These are phyloP conservation scores for Fusarium udum DNA, from an alignment of 2,329 filamentous ascomycete genomes.

Conservation along the genomic window DNA sequence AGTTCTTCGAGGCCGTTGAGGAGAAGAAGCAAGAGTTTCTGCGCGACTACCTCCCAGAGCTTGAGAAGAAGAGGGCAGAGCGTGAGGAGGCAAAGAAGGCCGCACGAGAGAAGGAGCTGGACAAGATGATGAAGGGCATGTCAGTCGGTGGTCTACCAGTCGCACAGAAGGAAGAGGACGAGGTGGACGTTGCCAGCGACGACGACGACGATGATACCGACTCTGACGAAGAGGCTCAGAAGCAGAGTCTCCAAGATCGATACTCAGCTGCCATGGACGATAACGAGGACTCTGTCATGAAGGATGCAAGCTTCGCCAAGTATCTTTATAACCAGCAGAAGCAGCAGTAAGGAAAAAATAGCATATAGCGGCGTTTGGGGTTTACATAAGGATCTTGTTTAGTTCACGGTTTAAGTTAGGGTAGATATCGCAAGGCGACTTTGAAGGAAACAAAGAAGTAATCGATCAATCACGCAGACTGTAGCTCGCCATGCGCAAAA, in stretches of 20 bases:
- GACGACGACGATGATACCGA: constrained; percentile 65
- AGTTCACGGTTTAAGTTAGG: constrained; percentile 18
- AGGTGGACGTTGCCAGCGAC: constrained; percentile 65
- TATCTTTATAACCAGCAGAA: constrained; percentile 60
- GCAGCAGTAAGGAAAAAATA: constrained; percentile 36
- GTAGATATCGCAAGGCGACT: constrained; percentile 40
- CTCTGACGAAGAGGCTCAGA: constrained; percentile 67
- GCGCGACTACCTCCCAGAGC: constrained; percentile 89
- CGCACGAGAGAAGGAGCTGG: constrained; percentile 81
- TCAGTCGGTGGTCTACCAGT: constrained; percentile 52
- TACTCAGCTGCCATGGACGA: constrained; percentile 80
- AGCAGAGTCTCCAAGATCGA: constrained; percentile 74
- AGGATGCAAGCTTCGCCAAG: constrained; percentile 71
- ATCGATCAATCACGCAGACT: constrained; percentile 18
- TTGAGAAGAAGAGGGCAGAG: constrained; percentile 80
- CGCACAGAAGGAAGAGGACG: constrained; percentile 56
- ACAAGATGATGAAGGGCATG: constrained; percentile 96
- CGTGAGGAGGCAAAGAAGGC: constrained; percentile 79
- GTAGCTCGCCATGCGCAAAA: constrained; percentile 13
- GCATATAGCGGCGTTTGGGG: constrained; percentile 39
- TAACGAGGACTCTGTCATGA: constrained; percentile 60
- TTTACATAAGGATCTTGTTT: constrained; percentile 16
- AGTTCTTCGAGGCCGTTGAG: constrained; percentile 90
- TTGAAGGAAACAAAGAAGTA: constrained; percentile 28
- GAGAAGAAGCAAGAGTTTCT: constrained; percentile 90